Evolutionary conservation across 148 eudicot species (phyloP).

Genomic region (Nepenthes gracilis): DNA sequence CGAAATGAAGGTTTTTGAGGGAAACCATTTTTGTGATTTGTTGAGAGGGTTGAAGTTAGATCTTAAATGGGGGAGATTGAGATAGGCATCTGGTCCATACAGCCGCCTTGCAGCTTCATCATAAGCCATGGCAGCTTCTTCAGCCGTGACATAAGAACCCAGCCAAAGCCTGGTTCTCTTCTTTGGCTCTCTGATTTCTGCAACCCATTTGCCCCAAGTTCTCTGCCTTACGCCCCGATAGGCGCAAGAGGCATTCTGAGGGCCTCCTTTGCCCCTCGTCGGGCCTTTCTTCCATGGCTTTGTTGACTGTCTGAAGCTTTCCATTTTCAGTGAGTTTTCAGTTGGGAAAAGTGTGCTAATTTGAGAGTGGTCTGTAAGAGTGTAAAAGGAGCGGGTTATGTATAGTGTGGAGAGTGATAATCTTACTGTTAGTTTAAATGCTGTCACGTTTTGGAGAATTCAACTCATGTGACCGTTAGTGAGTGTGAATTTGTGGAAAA

Average conservation of each 20-base stretch:
- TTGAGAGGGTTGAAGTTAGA: constrained; percentile 65
- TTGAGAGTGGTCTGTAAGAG: background rate
- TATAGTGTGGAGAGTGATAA: constrained; percentile 20
- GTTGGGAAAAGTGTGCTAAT: constrained; percentile 2
- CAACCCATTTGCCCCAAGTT: constrained; percentile 98
- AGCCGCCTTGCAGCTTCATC: constrained; percentile 86
- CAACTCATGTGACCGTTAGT: constrained; percentile 63
- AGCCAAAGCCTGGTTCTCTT: constrained; percentile 86
- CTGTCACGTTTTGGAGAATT: constrained; percentile 49
- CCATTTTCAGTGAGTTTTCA: constrained; percentile 24
- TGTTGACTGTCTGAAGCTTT: constrained; percentile 33
- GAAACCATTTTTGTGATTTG: constrained; percentile 64
- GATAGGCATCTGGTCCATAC: constrained; percentile 83
- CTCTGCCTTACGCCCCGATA: constrained; percentile 85
- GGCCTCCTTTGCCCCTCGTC: constrained; percentile 88
- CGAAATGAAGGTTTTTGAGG: constrained; percentile 34
- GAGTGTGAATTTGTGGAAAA: background rate
- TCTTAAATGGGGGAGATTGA: constrained; percentile 71
- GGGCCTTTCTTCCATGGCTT: constrained; percentile 99
- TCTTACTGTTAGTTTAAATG: constrained; percentile 33
- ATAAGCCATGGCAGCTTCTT: constrained; percentile 95
- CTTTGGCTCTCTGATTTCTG: constrained; percentile 93
- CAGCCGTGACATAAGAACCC: constrained; percentile 90
- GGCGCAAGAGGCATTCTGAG: constrained; percentile 69
- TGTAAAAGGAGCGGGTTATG: constrained; percentile 31